phyloP scores from a whole-genome alignment of 1,139 yeast species.

The Saccharomyces hybrid region DNA sequence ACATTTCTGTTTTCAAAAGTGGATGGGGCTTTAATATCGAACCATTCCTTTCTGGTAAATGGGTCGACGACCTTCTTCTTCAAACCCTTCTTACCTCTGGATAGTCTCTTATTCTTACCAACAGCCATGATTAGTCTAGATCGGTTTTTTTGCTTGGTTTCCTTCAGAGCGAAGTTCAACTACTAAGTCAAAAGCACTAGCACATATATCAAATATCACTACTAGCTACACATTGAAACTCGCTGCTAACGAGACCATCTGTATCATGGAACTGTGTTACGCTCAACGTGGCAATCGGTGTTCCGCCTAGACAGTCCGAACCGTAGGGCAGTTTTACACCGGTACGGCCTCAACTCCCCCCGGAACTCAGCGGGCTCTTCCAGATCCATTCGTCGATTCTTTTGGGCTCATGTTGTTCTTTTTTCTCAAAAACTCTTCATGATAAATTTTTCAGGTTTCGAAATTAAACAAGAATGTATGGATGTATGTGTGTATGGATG shows the following conservation, averaged over 20 bases:
- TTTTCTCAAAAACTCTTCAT: not conserved
- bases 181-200: not conserved
- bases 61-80: no score
- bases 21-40: no score
- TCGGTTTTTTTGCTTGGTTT: not conserved
- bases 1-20: no score
- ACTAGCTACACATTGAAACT: not conserved
- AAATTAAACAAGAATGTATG: not conserved
- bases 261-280: slow-evolving; percentile 10
- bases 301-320: not conserved
- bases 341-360: not conserved
- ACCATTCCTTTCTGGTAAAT: no score
- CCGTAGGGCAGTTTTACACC: not conserved
- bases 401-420: not conserved
- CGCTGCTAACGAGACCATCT: not conserved
- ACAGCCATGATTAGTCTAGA: no score
- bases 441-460: no score
- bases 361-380: not conserved
- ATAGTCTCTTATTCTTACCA: no score
- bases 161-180: not conserved
- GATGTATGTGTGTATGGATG: not conserved
- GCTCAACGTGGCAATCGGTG: not conserved
- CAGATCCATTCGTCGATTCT: not conserved
- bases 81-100: no score
- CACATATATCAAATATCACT: not conserved